Evolutionary conservation across 225 moss, liverwort and hornwort species (phyloP), one percentile per base, ranked within the genome.

Genomic region (Sphagnum contortum): DNA sequence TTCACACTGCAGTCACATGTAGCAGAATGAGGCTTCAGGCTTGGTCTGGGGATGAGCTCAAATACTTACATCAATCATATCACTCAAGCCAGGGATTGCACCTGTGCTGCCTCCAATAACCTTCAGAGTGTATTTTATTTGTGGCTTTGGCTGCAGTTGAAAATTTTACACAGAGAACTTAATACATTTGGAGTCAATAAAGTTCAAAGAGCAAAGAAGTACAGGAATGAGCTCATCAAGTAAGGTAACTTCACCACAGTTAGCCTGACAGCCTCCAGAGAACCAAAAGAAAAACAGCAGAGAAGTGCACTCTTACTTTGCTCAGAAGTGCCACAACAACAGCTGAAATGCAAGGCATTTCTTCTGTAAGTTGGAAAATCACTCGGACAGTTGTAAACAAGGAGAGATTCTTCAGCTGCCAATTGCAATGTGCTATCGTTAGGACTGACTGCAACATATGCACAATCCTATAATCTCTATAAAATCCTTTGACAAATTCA

Each of bases 371-470:
- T 76, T 91, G 88, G 63, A 98, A 87, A 61, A 98, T 98, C 71
- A 98, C 87, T 66, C 96, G 96, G 64, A 91, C 68, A 6, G 90
- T 98, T 56, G 96, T 90, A 79, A 85, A 98, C 71, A 93, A 91
- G 61, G 90, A 90, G 68, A 98, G 79, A 58, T 84, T 77, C 64
- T 83, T 98, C 47, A 98, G 68, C 96, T 98, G 92, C 70, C 68
- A 70, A 46, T 29, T 55, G 8, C 55, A 45, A 51, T 29, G 14
- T 29, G 6, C 44, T 67, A 44, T 29, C 54, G 2, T 49, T 65
- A 51, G 50, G 5, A 49, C 12, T 13, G 5, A 12, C 5, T 63
- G 6, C 29, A 12, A 12, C n/a, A 8, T 12, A 44, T 12, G 4
- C 47, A 63, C 44, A 6, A 63, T 0, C 47, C 10, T 9, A n/a